A percentile compares a stretch with the other conserved stretches of the same genome.
phyloP scores from a whole-genome alignment of 2,329 filamentous ascomycete genomes.

The Diaporthe eres region DNA sequence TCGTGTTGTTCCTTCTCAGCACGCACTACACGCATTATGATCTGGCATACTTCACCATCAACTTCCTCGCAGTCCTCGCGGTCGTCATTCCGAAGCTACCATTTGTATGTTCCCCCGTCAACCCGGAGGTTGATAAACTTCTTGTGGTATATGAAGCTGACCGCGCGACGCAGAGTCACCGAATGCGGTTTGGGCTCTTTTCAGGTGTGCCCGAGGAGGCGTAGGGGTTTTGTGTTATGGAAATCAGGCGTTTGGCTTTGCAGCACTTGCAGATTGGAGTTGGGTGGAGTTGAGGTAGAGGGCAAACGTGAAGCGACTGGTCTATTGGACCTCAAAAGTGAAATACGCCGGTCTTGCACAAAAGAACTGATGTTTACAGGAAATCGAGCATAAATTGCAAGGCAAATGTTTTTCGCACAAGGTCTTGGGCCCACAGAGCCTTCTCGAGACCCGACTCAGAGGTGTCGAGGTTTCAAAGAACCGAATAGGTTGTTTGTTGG shows the following conservation, averaged over 20 bases:
- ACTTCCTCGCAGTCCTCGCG: conserved; percentile 90
- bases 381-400: conserved; percentile 29
- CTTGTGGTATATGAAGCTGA: conserved; percentile 41
- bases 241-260: conserved; percentile 40
- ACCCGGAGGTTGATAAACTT: neutral
- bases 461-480: neutral
- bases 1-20: conserved; percentile 94
- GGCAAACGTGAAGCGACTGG: conserved; percentile 23
- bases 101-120: conserved; percentile 76
- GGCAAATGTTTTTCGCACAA: conserved; percentile 1
- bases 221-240: conserved; percentile 36
- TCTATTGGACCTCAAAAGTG: conserved; percentile 24
- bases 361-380: conserved; percentile 32
- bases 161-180: conserved; percentile 39
- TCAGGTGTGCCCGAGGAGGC: conserved; percentile 41
- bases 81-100: conserved; percentile 98
- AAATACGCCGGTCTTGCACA: conserved; percentile 28
- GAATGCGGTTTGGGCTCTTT: conserved; percentile 42
- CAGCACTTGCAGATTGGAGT: conserved; percentile 39
- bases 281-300: conserved; percentile 38
- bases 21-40: conserved; percentile 99
- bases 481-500: conserved; percentile 1
- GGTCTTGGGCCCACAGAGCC: neutral
- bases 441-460: neutral
- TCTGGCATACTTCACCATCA: conserved; percentile 96